Evolutionary conservation across 768 basidiomycete species (phyloP), one percentile per base, ranked within the genome.

Genomic region (Pluteus cervinus): DNA sequence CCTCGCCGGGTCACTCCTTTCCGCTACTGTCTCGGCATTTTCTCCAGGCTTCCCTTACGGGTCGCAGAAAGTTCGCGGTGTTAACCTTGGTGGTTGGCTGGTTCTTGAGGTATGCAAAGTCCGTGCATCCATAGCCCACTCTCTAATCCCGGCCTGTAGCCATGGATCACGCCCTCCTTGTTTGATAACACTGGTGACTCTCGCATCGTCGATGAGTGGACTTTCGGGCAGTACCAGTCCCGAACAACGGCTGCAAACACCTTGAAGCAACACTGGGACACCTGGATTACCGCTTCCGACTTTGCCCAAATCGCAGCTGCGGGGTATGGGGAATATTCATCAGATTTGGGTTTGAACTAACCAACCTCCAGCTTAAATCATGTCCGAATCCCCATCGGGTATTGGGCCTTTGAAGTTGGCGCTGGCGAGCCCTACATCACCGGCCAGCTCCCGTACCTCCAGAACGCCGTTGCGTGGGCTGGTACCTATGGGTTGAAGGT

Each of bases 331-430:
- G n/a, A n/a, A n/a, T n/a, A n/a, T n/a, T n/a, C 41, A 29, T 31
- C 40, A 17, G 43, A 16, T 36, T 29, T 21, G 22, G n/a, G 37
- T 20, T 28, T 39, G 18, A 37, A 39, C 24, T 35, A 31, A 37
- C 37, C 24, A 31, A 31, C 39, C 24, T 26, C 24, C 50, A 85
- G 86, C 11, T 63, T 89, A 37, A 90, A 88, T 52, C 86, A 88
- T 56, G 81, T 90, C 39, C 77, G 87, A 31, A 51, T 90, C 24
- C 87, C 88, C 10, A 86, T 93, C 29, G 91, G 89, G 9, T 94
- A 86, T 57, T 93, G 87, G 87, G 88, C 85, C 1, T 89, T 81
- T 49, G 87, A 92, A 41, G 77, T 89, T 24, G 70, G 73, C 15
- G 66, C 68, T 9, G 86, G 86, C 4, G 83, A 90, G 49, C 89